Percentiles rank a stretch among this genome's conserved stretches.
These are phyloP conservation scores for Lactifluus hygrophoroides DNA, from an alignment of 768 basidiomycete species.

Conservation along the genomic window DNA sequence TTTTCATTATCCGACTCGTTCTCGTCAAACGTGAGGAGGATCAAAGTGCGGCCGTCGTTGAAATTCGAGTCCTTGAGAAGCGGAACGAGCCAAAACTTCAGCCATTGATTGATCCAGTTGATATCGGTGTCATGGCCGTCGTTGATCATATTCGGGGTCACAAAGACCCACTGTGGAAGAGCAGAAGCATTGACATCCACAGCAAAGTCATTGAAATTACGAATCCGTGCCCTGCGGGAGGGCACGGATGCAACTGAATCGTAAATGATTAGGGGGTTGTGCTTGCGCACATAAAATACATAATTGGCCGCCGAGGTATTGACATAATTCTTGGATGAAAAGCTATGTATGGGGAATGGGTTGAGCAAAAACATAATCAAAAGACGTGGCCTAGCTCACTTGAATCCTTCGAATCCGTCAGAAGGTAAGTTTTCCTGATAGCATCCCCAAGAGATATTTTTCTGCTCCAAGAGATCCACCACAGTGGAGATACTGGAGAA, in stretches of 20 bases:
- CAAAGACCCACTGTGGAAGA: conserved; percentile 52
- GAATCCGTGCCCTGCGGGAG: conserved; percentile 35
- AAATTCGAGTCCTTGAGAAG: conserved; percentile 43
- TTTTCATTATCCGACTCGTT: conserved; percentile 34
- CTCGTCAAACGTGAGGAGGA: conserved; percentile 59
- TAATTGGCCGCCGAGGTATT: conserved; percentile 30
- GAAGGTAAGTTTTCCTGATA: conserved; percentile 54
- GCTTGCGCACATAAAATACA: conserved; percentile 48
- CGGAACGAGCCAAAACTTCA: conserved; percentile 43
- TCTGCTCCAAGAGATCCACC: conserved; percentile 51
- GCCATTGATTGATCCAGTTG: conserved; percentile 38
- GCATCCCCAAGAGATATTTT: conserved; percentile 49
- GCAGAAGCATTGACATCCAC: conserved; percentile 41
- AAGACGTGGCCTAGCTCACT: conserved; percentile 1
- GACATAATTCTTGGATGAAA: conserved; percentile 32
- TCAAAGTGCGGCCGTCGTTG: conserved; percentile 46
- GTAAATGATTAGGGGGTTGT: conserved; percentile 44
- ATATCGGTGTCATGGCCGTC: conserved; percentile 55
- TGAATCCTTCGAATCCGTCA: conserved; percentile 33
- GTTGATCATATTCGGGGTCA: conserved; percentile 53
- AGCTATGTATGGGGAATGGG: conserved; percentile 22
- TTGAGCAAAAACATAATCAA: background rate
- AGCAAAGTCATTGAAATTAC: conserved; percentile 58
- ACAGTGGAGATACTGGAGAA: conserved; percentile 36
- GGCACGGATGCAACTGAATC: conserved; percentile 40